Evolutionary conservation across 805 yeast species (phyloP).

Genomic region (Metschnikowia peoriensis): DNA sequence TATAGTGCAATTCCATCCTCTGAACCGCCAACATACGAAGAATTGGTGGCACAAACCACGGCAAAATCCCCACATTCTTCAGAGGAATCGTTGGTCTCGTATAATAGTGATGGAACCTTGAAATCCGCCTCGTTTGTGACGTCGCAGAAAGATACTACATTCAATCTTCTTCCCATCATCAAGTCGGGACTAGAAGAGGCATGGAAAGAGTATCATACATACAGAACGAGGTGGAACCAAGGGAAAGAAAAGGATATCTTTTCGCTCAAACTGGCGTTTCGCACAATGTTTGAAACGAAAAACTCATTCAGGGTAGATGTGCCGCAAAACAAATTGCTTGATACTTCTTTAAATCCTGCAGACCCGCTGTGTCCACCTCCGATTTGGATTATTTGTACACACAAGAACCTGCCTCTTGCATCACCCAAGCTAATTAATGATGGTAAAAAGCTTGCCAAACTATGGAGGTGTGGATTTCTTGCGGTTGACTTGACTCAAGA

Average conservation of each 20-base stretch:
- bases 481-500: constrained; percentile 55
- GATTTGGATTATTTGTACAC: constrained; percentile 64
- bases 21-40: constrained; percentile 58
- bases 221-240: constrained; percentile 53
- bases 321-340: constrained; percentile 18
- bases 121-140: constrained; percentile 4
- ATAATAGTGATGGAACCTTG: constrained; percentile 8
- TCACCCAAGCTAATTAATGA: constrained; percentile 58
- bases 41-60: constrained; percentile 10
- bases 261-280: constrained; percentile 56
- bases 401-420: constrained; percentile 52
- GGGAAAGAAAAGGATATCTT: constrained; percentile 70
- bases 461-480: constrained; percentile 67
- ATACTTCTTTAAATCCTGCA: constrained; percentile 32
- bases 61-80: constrained; percentile 1
- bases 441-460: constrained; percentile 55
- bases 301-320: background rate
- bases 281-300: constrained; percentile 56
- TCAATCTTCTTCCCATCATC: constrained; percentile 45
- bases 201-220: constrained; percentile 64
- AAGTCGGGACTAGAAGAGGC: constrained; percentile 64
- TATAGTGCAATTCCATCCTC: constrained; percentile 67
- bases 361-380: constrained; percentile 55
- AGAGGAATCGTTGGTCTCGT: constrained; percentile 8
- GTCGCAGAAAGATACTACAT: constrained; percentile 20